Evolutionary conservation across 2,329 filamentous ascomycete species (phyloP), one percentile per base, ranked within the genome.

Genomic region (Balansia obtecta): DNA sequence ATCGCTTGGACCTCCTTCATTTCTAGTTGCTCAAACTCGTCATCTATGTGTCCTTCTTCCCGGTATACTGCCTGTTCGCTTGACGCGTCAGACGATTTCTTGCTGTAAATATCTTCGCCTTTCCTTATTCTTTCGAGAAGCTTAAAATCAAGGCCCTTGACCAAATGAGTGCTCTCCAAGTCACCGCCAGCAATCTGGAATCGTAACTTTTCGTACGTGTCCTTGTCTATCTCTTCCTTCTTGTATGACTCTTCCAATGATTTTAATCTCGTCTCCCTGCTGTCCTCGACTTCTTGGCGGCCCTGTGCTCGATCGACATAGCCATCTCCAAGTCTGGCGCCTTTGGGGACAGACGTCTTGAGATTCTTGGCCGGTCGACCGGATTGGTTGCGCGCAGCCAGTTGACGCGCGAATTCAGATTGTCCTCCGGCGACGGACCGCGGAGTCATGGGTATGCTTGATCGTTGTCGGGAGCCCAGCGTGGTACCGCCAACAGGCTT

Each of bases 371-470:
- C 66, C 0, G 77, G 74, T 48, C 78, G 75, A 16, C 58, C 51
- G 57, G 70, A 57, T 65, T 77, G 71, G 61, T 78, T 81, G 54
- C 83, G 79, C 59, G 94, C 88, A 38, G 87, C 84, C 33, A 95
- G 75, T 65, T 96, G 91, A 57, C 83, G 85, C 20, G 86, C 85
- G 65, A 96, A 96, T 50, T 93, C 84, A 49, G 77, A 70, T 48
- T 77, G 75, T 3, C 60, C 53, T n/a, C 61, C 60, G 12, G 60
- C 65, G 18, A 89, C 74, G 22, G 84, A 80, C 47, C 88, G 85
- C 84, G 91, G 91, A 45, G 91, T 96, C 91, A 96, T 96, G 51
- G 88, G 88, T 54, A 95, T 91, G 66, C 80, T 91, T 34, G 86
- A 79, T 57, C 82, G 81, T 68, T 86, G 82, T 60, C 85, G 79